Evolutionary conservation across 1,139 yeast genomes (phyloP).

Genomic region (Tardiomyces depauwii): DNA sequence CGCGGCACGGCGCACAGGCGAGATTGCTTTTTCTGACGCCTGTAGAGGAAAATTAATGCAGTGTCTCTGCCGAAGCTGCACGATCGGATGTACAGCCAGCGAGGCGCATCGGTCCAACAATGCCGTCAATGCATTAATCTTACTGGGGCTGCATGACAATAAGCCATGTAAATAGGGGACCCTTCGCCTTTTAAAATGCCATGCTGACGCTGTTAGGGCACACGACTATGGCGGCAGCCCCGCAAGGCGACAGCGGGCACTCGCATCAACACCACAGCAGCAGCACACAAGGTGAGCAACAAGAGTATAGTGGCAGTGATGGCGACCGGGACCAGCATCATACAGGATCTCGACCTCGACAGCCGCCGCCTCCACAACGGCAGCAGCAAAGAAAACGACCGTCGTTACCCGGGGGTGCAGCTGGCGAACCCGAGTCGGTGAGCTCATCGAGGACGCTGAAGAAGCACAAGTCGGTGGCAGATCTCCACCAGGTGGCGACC

Average conservation of each 20-base stretch:
- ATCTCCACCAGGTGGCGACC: neutral
- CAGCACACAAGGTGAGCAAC: neutral
- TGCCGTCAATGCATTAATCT: neutral
- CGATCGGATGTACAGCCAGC: neutral
- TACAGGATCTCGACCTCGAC: too few relatives aligned
- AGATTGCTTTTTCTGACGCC: neutral
- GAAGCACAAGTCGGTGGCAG: neutral
- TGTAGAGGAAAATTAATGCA: neutral
- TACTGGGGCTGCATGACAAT: neutral
- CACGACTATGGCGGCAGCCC: neutral
- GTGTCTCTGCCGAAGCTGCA: neutral
- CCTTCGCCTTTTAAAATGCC: neutral
- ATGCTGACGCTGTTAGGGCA: neutral
- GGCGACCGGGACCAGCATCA: neutral
- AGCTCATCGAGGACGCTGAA: neutral
- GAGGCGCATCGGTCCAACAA: neutral
- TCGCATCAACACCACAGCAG: neutral
- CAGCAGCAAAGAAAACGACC: neutral
- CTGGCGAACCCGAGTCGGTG: neutral
- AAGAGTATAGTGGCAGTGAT: neutral
- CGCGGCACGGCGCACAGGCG: neutral
- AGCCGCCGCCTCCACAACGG: neutral
- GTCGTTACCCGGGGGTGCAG: neutral
- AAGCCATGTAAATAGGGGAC: neutral
- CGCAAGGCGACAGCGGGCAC: neutral